These are phyloP conservation scores for Ogataea glucozyma DNA, from an alignment of 805 yeast species.

Conservation along the genomic window DNA sequence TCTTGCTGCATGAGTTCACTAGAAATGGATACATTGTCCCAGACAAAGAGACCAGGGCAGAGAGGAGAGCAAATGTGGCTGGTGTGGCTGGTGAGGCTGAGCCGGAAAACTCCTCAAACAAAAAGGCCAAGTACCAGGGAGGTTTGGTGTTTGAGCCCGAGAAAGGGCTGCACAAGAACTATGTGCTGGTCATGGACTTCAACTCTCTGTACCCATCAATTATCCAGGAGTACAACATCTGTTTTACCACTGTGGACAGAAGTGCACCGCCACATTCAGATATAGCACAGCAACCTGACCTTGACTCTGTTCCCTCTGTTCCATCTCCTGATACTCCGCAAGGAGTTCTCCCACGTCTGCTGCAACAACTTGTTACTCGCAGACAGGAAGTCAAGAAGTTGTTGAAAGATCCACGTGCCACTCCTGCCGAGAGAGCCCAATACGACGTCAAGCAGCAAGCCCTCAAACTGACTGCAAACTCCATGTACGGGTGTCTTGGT, in stretches of 20 bases:
- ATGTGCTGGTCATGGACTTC: constrained; percentile 94
- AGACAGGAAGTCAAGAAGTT: constrained; percentile 90
- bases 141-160: constrained; percentile 95
- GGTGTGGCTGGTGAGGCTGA: constrained; percentile 26
- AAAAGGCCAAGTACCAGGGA: constrained; percentile 35
- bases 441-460: constrained; percentile 97
- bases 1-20: constrained; percentile 87
- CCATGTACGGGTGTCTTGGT: constrained; percentile 99
- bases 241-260: constrained; percentile 92
- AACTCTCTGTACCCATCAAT: constrained; percentile 96
- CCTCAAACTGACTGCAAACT: constrained; percentile 92
- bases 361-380: constrained; percentile 81
- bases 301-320: constrained; percentile 65
- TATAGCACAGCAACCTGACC: constrained; percentile 40
- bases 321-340: constrained; percentile 60
- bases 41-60: constrained; percentile 46
- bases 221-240: constrained; percentile 94
- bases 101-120: constrained; percentile 42
- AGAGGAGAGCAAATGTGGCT: constrained; percentile 24
- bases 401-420: constrained; percentile 70
- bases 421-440: constrained; percentile 68
- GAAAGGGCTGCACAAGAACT: constrained; percentile 87
- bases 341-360: constrained; percentile 85
- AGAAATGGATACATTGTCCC: constrained; percentile 83
- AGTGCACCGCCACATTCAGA: no score